Percentiles rank a stretch among this genome's conserved stretches.
These are phyloP conservation scores for Carex myosuroides DNA, from an alignment of 176 grass and related monocot genomes.

Conservation along the genomic window DNA sequence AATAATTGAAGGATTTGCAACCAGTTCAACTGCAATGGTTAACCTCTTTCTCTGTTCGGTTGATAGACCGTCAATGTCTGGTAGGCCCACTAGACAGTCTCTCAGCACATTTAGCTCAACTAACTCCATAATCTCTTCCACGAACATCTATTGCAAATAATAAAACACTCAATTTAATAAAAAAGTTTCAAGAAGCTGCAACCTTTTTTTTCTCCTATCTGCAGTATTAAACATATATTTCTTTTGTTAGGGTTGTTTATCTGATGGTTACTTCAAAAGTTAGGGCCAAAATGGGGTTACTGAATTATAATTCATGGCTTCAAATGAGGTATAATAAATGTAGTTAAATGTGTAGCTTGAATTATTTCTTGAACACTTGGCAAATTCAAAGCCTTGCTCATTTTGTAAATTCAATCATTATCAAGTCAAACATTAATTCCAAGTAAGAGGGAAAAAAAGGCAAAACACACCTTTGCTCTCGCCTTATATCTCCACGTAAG, in stretches of 20 bases:
- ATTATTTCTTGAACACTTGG: not conserved
- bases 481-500: not conserved
- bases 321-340: not conserved
- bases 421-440: not conserved
- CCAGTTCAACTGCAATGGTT: slow-evolving; percentile 80
- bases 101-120: slow-evolving; percentile 76
- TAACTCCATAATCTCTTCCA: slow-evolving; percentile 85
- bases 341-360: not conserved
- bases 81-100: slow-evolving; percentile 75
- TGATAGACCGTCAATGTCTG: slow-evolving; percentile 63
- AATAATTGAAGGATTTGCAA: slow-evolving; percentile 87
- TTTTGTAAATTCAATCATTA: too few relatives aligned
- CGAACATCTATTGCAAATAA: slow-evolving; percentile 55
- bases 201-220: not conserved
- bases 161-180: not conserved
- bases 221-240: not conserved
- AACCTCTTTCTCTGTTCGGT: slow-evolving; percentile 87
- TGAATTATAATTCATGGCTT: not conserved
- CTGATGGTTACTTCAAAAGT: not conserved
- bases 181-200: not conserved
- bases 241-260: not conserved
- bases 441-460: not conserved
- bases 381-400: not conserved
- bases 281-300: not conserved
- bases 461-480: not conserved